Evolutionary conservation across 2,329 filamentous ascomycete genomes (phyloP), one percentile per base, ranked within the genome.

Genomic region (Aspergillus pseudoviridinutans): DNA sequence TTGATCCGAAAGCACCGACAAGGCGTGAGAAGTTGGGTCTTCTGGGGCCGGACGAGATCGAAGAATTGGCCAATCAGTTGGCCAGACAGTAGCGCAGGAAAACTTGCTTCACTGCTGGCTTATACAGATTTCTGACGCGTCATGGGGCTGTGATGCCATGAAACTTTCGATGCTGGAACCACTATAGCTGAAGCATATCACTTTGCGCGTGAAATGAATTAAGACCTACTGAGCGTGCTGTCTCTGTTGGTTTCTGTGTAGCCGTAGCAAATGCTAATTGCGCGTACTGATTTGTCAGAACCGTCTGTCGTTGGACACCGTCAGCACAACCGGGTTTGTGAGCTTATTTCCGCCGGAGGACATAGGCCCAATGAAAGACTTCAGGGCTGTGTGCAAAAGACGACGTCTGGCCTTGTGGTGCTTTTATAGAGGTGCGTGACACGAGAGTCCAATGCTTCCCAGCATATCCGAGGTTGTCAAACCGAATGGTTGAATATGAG

Each of bases 1-100:
- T 88, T 64, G 82, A 88, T 54, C 74, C 82, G 0, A 75, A 80
- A 9, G 87, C 87, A 1, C 87, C 87, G 0, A 88, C 86, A 0
- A 80, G 88, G 50, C 79, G 89, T 59, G 79, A 90, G 64, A 86
- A 84, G 0, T 71, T 91, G 47, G 87, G 87, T 0, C 68, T 88
- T n/a, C 72, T 86, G 50, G 85, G 84, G 6, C 76, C 81, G 1
- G 79, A 80, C 9, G 85, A 88, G 70, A 58, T 72, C 54, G 58
- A 68, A 27, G 66, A 71, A 35, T 44, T 66, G 52, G 47, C 22
- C 44, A 38, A 51, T 14, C n/a, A 46, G 1, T 50, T 51, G 12
- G 29, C 29, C 8, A 38, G 9, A 29, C 50, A 51, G 44, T 47
- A 27, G 22, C 12, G 10, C 22, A 27, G 22, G 4, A 25, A 25